Evolutionary conservation across 2,329 filamentous ascomycete species (phyloP), one percentile per base, ranked within the genome.

Genomic region (Pezicula neosporulosa): DNA sequence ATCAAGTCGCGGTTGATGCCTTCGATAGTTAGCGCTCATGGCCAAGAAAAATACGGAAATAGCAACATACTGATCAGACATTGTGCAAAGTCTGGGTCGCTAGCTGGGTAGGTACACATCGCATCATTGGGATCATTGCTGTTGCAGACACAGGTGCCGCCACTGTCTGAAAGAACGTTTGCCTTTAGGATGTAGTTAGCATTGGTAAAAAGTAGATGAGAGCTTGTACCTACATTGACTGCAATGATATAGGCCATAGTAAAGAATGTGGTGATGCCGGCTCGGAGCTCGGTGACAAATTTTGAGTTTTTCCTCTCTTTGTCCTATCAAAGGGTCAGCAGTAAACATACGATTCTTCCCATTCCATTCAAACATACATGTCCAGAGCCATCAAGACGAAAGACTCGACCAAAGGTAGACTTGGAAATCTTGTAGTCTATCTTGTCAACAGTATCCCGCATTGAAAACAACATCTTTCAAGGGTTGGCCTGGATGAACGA

Each of bases 161-260:
- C 90, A 6, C 85, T 86, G 54, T 90, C 81, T 5, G 86, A 81
- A 12, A 92, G 80, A 44, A 96, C 85, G 18, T 81, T 82, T 10
- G 84, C 77, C 80, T 94, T 74, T 9, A 15, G 15, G 19, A 21
- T 53, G 77, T 73, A 12, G 42, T 61, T 37, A 57, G 49, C 44
- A 28, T 37, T 9, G 15, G 56, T 16, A n/a, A 12, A 12, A 9
- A 5, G 33, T 4, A 15, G 47, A n/a, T 4, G 24, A 15, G 27
- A 4, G 6, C 3, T 10, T 13, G 6, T 4, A 61, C 75, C 61
- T 57, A 82, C 81, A 60, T 86, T 85, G 56, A 86, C 84, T 8
- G 86, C 86, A 64, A 94, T 91, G 60, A 94, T 93, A 69, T 92
- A 93, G 13, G 88, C 86, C 89, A 91, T 90, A 3, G 86, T 87